Evolutionary conservation across 768 basidiomycete genomes (phyloP), one percentile per base, ranked within the genome.

Genomic region (Hygrocybe coccinea): DNA sequence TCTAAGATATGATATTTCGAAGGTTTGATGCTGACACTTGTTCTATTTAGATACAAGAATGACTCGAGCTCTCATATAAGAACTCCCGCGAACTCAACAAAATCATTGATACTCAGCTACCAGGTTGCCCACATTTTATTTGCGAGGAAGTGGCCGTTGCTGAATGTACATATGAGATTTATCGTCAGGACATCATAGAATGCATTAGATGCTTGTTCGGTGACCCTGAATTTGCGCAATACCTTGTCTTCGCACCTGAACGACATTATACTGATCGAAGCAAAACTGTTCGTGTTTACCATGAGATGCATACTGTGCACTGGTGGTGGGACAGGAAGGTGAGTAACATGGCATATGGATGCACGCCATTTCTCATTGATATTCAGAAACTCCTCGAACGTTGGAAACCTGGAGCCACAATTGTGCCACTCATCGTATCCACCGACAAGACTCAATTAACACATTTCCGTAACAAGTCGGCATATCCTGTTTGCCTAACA

Each of bases 301-400:
- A 71, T 59, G 76, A 80, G 44, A 73, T 80, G 70, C 67, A 78
- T 39, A 80, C 76, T 0, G 76, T 74, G 0, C 69, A 71, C 45
- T 82, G 80, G 80, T 80, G 79, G 80, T 80, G 79, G 78, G 46
- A 47, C 9, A 73, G 68, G 1, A 79, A 80, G 67, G 79, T 79
- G 57, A 24, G 71, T 44, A 6, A 25, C 43, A 6, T 39, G 15
- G 46, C 22, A 34, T 19, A 33, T n/a, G 21, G 34, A 50, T 15
- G 9, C 17, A 7, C 36, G 38, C 9, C 46, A 21, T 19, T 17
- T 39, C 38, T 25, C n/a, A n/a, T 46, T 56, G 37, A 19, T 8
- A 29, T 53, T 37, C 21, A 71, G 69, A 58, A 55, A 36, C 44
- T 47, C 1, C 29, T 72, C 5, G 69, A 71, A 36, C 46, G 51